Conservation (phyloP, 2,329 filamentous ascomycete species). For the Colletotrichum acutatum region DNA sequence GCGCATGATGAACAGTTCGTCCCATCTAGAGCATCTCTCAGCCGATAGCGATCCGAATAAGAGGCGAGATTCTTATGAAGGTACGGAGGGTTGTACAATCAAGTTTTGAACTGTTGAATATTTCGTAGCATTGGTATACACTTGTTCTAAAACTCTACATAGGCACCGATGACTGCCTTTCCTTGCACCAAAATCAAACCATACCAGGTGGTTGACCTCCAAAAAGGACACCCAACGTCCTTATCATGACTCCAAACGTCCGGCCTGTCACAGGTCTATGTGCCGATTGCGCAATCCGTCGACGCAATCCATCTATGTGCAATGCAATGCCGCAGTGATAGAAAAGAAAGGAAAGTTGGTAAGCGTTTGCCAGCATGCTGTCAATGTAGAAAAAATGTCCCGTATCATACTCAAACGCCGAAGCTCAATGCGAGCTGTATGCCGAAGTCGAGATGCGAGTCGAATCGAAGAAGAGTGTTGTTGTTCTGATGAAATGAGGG, state of each 20-base stretch:
- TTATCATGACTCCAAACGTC: conserved; percentile 35
- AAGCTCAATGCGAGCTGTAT: conserved; percentile 25
- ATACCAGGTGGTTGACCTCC: conserved; percentile 22
- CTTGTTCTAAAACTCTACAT: conserved; percentile 17
- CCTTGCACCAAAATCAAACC: conserved; percentile 14
- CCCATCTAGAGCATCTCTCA: neutral
- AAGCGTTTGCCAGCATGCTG: conserved; percentile 31
- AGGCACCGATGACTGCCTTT: conserved; percentile 13
- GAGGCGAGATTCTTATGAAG: neutral
- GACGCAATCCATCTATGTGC: conserved; percentile 33
- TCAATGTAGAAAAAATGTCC: neutral
- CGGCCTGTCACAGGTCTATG: conserved; percentile 29
- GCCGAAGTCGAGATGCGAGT: conserved; percentile 15
- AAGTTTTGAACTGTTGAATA: neutral
- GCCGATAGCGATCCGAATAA: neutral
- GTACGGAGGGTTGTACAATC: neutral
- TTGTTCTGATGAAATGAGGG: conserved; percentile 9
- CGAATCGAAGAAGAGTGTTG: conserved; percentile 4
- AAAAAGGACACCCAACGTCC: conserved; percentile 34
- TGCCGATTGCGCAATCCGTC: conserved; percentile 28
- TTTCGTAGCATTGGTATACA: conserved; percentile 27
- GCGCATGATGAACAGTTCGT: neutral
- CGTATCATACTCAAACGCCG: conserved; percentile 22
- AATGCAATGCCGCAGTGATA: conserved; percentile 26
- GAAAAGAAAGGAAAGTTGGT: neutral